Evolutionary conservation across 768 basidiomycete species (phyloP), one percentile per base, ranked within the genome.

Genomic region (Neoboletus magnificus): DNA sequence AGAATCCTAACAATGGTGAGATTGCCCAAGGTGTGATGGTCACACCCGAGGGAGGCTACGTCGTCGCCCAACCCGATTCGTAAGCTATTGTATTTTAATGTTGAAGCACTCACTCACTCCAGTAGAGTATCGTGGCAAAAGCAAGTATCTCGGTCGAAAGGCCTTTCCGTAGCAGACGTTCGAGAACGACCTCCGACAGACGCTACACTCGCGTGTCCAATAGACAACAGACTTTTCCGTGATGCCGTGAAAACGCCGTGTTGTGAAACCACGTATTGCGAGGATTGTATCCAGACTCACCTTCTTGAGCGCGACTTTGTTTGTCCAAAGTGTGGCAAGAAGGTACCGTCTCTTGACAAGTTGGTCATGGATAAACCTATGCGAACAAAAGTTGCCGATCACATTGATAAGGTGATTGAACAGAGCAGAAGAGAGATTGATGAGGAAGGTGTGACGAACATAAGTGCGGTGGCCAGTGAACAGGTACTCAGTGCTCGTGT

Each of bases 21-120:
- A 73, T 89, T 27, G 82, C 84, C 7, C 87, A 88, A 63, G 95
- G 96, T 20, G 86, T 98, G 47, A 99, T 99, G 97, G 89, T 99
- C 56, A 98, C 96, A 3, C 94, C 96, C 0, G 97, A 99, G 69
- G 97, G 97, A 57, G 93, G 93, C 36, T 98, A 96, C 73, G 97
- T 99, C 20, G 89, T 96, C 39, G 96, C 96, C 1, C 89, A 98
- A 66, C 95, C 97, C 0, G 97, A 99, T 73, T 82, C 85, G 96
- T 98, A 74, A 66, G 93, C 82, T 42, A 43, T 45, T 9, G 16
- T 36, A 32, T 43, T 6, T 39, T 20, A 22, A 36, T 27, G 13
- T 33, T 30, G n/a, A 7, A 15, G 23, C 5, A n/a, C 16, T 36
- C 30, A 7, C 56, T 56, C 30, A 55, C 53, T 48, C 35, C 46